Conservation (phyloP, 176 grass and related monocot species). For the sorghum (Sorghum bicolor) region Sorghum_bicolor_NCBIv3 NC_012873.2:7929001-7929500, state of each 20-base stretch:
- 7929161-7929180: background rate
- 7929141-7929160: background rate
- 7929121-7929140: background rate
- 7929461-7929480: constrained; percentile 73
- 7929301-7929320: constrained; percentile 47
- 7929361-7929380: background rate
- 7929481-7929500: constrained; percentile 60
- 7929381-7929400: background rate
- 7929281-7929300: constrained; percentile 45
- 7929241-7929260: constrained; percentile 43
- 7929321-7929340: constrained; percentile 33
- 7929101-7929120: constrained; percentile 36
- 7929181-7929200: background rate
- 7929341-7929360: constrained; percentile 47
- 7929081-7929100: constrained; percentile 63
- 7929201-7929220: constrained; percentile 31
- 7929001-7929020: constrained; percentile 66
- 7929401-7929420: background rate
- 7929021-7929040: constrained; percentile 30
- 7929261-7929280: constrained; percentile 61
- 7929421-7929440: background rate
- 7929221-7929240: constrained; percentile 62
- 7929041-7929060: constrained; percentile 36
- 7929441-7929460: background rate
- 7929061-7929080: constrained; percentile 66